These are phyloP conservation scores for Nymphaea thermarum DNA, from an alignment of 164 flowering plant genomes.

Conservation along the genomic window DNA sequence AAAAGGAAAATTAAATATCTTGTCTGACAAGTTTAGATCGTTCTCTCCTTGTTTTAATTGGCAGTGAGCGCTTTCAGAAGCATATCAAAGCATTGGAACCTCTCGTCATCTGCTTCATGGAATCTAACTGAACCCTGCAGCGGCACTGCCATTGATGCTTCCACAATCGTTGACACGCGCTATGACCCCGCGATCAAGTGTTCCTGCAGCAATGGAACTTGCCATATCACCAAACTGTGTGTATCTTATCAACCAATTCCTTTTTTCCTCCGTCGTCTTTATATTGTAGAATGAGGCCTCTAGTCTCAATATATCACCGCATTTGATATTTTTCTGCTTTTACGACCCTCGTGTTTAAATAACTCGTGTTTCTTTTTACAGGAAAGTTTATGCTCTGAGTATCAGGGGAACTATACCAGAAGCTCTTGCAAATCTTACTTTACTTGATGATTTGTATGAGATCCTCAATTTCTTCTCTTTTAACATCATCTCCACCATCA, in stretches of 20 bases:
- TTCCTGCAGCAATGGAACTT: constrained; percentile 6
- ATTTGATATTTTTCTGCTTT: neutral
- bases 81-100: constrained; percentile 4
- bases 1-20: neutral
- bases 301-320: neutral
- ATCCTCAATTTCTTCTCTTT: neutral
- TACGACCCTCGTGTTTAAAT: neutral
- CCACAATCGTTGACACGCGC: constrained; percentile 1
- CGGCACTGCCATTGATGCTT: constrained; percentile 9
- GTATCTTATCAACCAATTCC: neutral
- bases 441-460: neutral
- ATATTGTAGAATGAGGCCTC: neutral
- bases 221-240: constrained; percentile 14
- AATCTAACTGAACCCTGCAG: constrained; percentile 14
- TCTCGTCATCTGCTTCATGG: constrained; percentile 5
- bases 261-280: neutral
- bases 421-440: neutral
- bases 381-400: neutral
- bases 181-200: constrained; percentile 14
- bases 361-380: neutral
- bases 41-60: neutral
- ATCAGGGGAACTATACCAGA: constrained; percentile 1
- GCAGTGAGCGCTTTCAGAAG: constrained; percentile 8
- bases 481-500: neutral
- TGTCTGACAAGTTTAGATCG: neutral